Base-by-base conservation (phyloP, 768 basidiomycete genomes). In the Kwoniella mangroviensis region DNA sequence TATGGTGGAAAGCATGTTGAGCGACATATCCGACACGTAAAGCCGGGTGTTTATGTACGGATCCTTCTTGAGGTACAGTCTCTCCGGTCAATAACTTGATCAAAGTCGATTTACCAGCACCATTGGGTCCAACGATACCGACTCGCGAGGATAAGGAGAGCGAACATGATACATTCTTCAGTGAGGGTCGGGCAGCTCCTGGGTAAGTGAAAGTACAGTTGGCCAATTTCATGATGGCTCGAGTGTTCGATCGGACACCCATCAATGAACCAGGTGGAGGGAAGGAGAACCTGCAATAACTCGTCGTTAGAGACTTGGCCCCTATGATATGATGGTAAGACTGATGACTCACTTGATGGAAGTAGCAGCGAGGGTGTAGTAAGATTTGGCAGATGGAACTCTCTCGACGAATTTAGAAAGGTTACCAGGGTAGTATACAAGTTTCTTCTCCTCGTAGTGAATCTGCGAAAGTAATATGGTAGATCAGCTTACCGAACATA, bases 1-100 rank as follows among this genome's bases (percentile, higher is more conserved):
- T 91, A 82, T 98, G 95, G 85, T 97, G 96, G 65, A 96, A 98
- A 45, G 95, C 95, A 83, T 98, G 95, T 79, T 98, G 95, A 4
- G 96, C 95, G 72, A 98, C 94, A 83, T 98, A 98, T 62, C 94
- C 95, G 64, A 98, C 92, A 71, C 95, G 92, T 49, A 98, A 85
- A 43, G 93, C 87, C 41, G 94, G 95, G 81, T 98, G 95, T 80
- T 97, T 97, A 85, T 94, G 92, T 55, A 95, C 94, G 9, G 88
- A 87, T 41, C 95, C 95, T 81, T 92, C 89, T 83, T 98, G 94
- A 54, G 96, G 94, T 58, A 88, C 85, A 19, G 92, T 92, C 84
- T 98, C 95, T 74, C 95, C 95, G 45, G 94, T 96, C 72, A 98
- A 84, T 57, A 98, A 87, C 84, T 98, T 98, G 86, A 98, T 92